These are phyloP conservation scores for Scleromitrula shiraiana DNA, from an alignment of 2,329 filamentous ascomycete species.

Conservation along the genomic window DNA sequence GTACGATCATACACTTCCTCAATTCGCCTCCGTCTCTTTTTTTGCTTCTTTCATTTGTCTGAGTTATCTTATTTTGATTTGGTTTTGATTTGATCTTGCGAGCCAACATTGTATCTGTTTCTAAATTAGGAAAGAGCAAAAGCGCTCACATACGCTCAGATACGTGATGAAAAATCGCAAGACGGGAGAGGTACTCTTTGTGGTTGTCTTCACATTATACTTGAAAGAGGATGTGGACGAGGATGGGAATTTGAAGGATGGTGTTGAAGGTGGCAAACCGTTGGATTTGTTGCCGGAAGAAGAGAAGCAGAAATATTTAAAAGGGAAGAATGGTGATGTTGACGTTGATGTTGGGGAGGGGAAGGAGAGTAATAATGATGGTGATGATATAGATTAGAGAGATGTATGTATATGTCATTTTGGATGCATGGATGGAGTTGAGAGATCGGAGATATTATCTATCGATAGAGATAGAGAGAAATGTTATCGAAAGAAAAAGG, in stretches of 20 bases:
- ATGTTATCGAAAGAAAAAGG: no score
- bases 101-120: slow-evolving; percentile 13
- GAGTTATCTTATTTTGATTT: background rate
- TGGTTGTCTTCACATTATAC: slow-evolving; percentile 72
- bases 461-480: no score
- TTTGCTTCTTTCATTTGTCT: background rate
- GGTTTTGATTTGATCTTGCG: background rate
- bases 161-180: slow-evolving; percentile 81
- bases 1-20: slow-evolving; percentile 39
- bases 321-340: slow-evolving; percentile 10
- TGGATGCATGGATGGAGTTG: no score
- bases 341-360: slow-evolving; percentile 9
- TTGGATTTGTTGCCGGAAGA: slow-evolving; percentile 14
- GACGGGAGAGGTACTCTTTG: slow-evolving; percentile 69
- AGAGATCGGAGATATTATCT: no score
- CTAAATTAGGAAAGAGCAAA: slow-evolving; percentile 24
- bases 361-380: slow-evolving; percentile 12
- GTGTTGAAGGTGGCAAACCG: slow-evolving; percentile 26
- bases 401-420: slow-evolving; percentile 2
- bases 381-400: background rate
- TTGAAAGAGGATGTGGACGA: slow-evolving; percentile 58
- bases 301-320: slow-evolving; percentile 13
- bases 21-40: background rate
- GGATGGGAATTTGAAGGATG: slow-evolving; percentile 44
- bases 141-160: slow-evolving; percentile 74